phyloP scores from a whole-genome alignment of 345 rosid genomes.

The Bruguiera gymnorhiza region DNA sequence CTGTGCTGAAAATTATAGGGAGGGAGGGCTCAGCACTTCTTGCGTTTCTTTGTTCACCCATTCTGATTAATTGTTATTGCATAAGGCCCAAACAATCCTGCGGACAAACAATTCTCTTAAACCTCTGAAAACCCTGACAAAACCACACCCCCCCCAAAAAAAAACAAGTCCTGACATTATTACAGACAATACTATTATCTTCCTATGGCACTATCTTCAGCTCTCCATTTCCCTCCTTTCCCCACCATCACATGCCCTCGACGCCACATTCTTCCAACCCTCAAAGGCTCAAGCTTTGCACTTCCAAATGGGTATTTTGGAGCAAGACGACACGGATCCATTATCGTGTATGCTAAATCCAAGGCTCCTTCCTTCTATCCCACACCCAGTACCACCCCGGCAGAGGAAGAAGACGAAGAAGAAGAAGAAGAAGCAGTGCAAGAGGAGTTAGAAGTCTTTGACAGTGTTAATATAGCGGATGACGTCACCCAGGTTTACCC shows the following conservation, averaged over 20 bases:
- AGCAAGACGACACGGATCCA: constrained; percentile 13
- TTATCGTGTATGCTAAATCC: constrained; percentile 33
- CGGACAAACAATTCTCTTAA: constrained; percentile 15
- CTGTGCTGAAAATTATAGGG: no score
- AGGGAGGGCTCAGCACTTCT: no score
- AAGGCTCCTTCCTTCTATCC: constrained; percentile 23
- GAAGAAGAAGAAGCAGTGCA: constrained; percentile 17
- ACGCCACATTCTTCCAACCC: constrained; percentile 19
- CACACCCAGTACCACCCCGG: constrained; percentile 3
- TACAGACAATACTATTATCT: no score
- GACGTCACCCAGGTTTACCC: no score
- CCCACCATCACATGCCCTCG: constrained; percentile 12
- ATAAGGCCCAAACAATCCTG: not conserved
- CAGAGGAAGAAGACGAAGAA: constrained; percentile 21
- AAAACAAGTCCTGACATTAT: not conserved
- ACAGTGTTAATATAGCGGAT: constrained; percentile 25
- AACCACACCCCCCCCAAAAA: no score
- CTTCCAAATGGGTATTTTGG: constrained; percentile 11
- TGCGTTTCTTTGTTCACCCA: no score
- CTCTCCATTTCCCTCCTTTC: constrained; percentile 38
- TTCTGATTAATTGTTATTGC: no score
- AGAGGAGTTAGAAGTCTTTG: not conserved
- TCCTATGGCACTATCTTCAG: constrained; percentile 45
- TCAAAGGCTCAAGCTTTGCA: constrained; percentile 16
- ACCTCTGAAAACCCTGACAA: constrained; percentile 32